Base-by-base conservation (phyloP, 208 protist genomes). In the Crithidia fasciculata region DNA sequence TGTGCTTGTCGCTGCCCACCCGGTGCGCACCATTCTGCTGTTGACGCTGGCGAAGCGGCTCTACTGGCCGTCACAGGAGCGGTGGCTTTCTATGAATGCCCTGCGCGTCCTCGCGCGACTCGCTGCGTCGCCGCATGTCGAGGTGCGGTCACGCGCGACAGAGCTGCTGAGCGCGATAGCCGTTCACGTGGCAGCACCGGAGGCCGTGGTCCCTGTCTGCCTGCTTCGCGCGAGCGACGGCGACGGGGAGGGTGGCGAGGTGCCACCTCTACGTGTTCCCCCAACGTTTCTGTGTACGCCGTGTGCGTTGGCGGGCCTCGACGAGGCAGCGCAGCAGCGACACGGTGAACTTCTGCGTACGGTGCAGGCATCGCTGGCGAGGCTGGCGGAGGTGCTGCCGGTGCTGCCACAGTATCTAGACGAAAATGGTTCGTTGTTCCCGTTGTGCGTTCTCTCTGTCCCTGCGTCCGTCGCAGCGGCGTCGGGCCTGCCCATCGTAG, bases 1-100 rank as follows among this genome's bases (percentile, higher is more conserved):
- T 54, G 28, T 28, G n/a, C 50, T 82, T 15, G 64, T 69, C 49
- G 3, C 71, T 15, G 68, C 71, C 54, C 65, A 73, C 49, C 77
- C 77, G 2, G 53, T 54, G 10, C 77, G 72, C 0, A 66, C 77
- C 2, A 67, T 67, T 7, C 18, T 70, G 58, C 62, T 78, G 12
- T 16, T 82, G 47, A 53, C 59, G 19, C 65, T 63, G 16, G 71
- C 67, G 6, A 36, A 50, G 7, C 53, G 47, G 7, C 49, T 82
- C 18, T 72, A 70, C 45, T 74, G 60, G 59, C 77, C 77, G 6
- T 74, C 70, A 2, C 45, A 61, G 63, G 45, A 50, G 40, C 47
- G 28, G 69, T 72, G 19, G 50, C n/a, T 76, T 3, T 61, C 70
- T 6, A 63, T 68, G 9, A 53, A 49, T 13, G 58, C 53, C 4